phyloP scores from a whole-genome alignment of 1,284 basidiomycete species.

The Coniferiporia sulphurascens region DNA sequence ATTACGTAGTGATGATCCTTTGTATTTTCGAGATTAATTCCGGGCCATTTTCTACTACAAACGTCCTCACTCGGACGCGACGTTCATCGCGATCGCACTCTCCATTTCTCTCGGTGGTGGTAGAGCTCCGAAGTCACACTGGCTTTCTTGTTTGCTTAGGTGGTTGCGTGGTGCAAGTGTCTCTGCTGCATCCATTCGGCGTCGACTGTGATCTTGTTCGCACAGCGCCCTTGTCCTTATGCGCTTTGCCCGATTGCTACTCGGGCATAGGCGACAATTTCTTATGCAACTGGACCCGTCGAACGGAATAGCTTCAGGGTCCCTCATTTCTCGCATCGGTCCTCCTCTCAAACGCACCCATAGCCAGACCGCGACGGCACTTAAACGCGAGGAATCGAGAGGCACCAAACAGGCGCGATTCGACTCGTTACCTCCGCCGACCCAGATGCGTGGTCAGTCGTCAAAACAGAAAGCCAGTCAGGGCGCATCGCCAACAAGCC shows the following conservation, averaged over 20 bases:
- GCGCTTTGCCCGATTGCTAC: constrained; percentile 41
- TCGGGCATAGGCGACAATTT: constrained; percentile 46
- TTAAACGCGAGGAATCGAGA: constrained; percentile 8
- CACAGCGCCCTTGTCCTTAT: constrained; percentile 27
- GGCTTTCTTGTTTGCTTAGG: too few species aligned
- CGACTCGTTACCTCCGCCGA: not conserved
- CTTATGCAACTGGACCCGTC: constrained; percentile 51
- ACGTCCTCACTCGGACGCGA: too few species aligned
- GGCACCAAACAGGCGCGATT: constrained; percentile 5
- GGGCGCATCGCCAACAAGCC: not conserved
- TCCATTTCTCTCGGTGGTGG: too few species aligned
- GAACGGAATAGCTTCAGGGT: constrained; percentile 24
- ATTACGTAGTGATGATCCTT: too few species aligned
- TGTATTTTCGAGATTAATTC: too few species aligned
- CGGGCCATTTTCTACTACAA: too few species aligned
- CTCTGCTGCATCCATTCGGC: not conserved
- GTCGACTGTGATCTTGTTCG: not conserved
- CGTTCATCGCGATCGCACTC: too few species aligned
- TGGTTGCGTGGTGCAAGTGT: not conserved
- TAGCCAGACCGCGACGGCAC: constrained; percentile 31
- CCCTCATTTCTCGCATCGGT: constrained; percentile 23
- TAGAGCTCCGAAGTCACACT: too few species aligned
- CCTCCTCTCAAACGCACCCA: constrained; percentile 36
- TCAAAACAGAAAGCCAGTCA: not conserved
- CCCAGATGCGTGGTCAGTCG: not conserved